phyloP scores from a whole-genome alignment of 495 filamentous ascomycete genomes.

The Neurospora terricola region DNA sequence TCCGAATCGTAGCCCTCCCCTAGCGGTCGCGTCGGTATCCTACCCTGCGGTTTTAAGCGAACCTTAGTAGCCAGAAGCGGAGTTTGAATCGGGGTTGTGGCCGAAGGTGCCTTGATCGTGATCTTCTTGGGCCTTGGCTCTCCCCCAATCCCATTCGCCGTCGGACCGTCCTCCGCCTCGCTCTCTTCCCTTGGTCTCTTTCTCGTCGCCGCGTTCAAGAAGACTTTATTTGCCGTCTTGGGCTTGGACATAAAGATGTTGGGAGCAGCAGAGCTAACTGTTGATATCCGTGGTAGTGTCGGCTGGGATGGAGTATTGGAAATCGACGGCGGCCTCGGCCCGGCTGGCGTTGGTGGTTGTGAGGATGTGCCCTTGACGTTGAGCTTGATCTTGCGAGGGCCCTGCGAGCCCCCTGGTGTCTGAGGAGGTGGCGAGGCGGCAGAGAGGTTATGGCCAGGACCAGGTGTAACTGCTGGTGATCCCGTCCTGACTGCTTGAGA shows the following conservation, averaged over 20 bases:
- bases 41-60: slow-evolving; percentile 30
- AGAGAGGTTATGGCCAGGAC: slow-evolving; percentile 1
- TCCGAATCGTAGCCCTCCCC: slow-evolving; percentile 97
- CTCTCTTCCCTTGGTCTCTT: slow-evolving; percentile 30
- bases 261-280: slow-evolving; percentile 8
- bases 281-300: neutral
- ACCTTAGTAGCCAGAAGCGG: slow-evolving; percentile 13
- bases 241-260: slow-evolving; percentile 37
- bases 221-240: slow-evolving; percentile 33
- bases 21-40: slow-evolving; percentile 51
- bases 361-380: slow-evolving; percentile 27
- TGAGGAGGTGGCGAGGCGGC: slow-evolving; percentile 16
- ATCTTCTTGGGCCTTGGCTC: slow-evolving; percentile 30
- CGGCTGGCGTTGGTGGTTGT: slow-evolving; percentile 37
- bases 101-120: slow-evolving; percentile 16
- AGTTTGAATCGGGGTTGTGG: neutral
- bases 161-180: slow-evolving; percentile 33
- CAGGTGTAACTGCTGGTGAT: slow-evolving; percentile 2
- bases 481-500: neutral
- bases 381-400: slow-evolving; percentile 42
- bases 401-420: slow-evolving; percentile 27
- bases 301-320: neutral
- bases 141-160: slow-evolving; percentile 15
- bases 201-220: slow-evolving; percentile 25
- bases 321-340: slow-evolving; percentile 9